Percentiles rank a stretch among this genome's conserved stretches.
Conservation (phyloP, 805 yeast species). For the Allodekkera sacchari region DNA sequence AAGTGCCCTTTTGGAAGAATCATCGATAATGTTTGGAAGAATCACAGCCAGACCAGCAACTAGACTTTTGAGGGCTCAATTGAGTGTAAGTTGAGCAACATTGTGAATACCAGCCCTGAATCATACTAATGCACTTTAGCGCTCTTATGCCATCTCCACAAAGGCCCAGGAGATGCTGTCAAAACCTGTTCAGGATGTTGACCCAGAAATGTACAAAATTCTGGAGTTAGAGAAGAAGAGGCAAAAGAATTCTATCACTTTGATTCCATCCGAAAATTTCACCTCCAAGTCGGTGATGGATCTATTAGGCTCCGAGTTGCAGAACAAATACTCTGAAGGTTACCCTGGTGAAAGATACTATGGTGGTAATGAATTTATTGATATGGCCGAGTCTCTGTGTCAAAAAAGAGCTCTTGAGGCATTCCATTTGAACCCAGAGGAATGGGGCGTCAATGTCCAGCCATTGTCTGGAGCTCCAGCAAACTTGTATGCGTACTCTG, state of each 20-base stretch:
- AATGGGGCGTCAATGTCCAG: slow-evolving; percentile 98
- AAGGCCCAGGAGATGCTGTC: slow-evolving; percentile 48
- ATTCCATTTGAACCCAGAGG: slow-evolving; percentile 61
- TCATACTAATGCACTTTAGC: slow-evolving; percentile 4
- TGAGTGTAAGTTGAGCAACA: slow-evolving; percentile 6
- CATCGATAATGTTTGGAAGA: slow-evolving; percentile 8
- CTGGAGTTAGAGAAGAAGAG: slow-evolving; percentile 70
- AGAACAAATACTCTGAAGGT: slow-evolving; percentile 96
- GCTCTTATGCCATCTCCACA: slow-evolving; percentile 38
- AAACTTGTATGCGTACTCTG: slow-evolving; percentile 85
- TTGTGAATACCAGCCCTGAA: not conserved
- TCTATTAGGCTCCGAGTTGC: slow-evolving; percentile 91
- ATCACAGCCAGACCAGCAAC: slow-evolving; percentile 2
- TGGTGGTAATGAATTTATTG: slow-evolving; percentile 96
- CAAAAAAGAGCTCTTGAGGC: slow-evolving; percentile 87
- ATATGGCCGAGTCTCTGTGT: slow-evolving; percentile 81
- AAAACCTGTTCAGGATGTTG: slow-evolving; percentile 57
- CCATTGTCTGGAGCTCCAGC: slow-evolving; percentile 96
- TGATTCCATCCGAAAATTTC: slow-evolving; percentile 94
- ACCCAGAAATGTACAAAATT: slow-evolving; percentile 80
- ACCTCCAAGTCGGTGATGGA: slow-evolving; percentile 94
- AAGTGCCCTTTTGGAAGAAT: no score
- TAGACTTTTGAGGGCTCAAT: slow-evolving; percentile 4
- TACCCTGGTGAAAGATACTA: slow-evolving; percentile 97
- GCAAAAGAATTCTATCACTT: slow-evolving; percentile 85